Evolutionary conservation across 2,329 filamentous ascomycete genomes (phyloP).

Genomic region (Fusarium subglutinans): DNA sequence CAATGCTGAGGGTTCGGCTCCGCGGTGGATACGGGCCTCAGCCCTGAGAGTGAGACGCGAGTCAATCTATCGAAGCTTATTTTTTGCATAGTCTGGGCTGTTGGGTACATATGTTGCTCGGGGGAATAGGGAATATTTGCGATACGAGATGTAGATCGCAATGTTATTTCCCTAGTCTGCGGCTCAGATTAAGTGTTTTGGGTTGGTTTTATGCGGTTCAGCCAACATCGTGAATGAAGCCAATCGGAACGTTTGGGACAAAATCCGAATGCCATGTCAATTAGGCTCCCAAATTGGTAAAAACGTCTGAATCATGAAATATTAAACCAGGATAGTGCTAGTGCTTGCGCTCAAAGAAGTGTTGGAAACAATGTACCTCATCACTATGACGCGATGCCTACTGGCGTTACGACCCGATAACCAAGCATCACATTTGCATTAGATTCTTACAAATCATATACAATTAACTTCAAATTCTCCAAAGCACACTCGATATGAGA

Average conservation of each 20-base stretch:
- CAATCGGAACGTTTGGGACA: background rate
- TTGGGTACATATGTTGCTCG: background rate
- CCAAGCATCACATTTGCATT: background rate
- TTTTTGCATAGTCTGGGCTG: background rate
- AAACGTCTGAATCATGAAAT: too few relatives aligned
- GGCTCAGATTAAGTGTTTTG: background rate
- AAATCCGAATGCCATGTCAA: background rate
- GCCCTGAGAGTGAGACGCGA: constrained; percentile 2
- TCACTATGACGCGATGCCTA: background rate
- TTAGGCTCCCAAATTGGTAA: background rate
- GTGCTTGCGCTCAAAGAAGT: too few relatives aligned
- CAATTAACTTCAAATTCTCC: rapidly evolving
- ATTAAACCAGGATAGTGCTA: rapidly evolving
- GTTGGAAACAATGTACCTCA: rapidly evolving
- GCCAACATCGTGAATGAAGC: background rate
- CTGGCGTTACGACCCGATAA: too few relatives aligned
- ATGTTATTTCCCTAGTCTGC: background rate
- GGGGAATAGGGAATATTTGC: background rate
- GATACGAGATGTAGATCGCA: background rate
- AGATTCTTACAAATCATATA: rapidly evolving
- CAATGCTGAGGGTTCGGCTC: constrained; percentile 16
- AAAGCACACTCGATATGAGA: rapidly evolving
- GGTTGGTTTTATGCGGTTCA: background rate
- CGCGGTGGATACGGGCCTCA: constrained; percentile 20
- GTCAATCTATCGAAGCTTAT: constrained; percentile 10